Evolutionary conservation across 2,329 filamentous ascomycete species (phyloP).

Genomic region (Sporothrix humicola): DNA sequence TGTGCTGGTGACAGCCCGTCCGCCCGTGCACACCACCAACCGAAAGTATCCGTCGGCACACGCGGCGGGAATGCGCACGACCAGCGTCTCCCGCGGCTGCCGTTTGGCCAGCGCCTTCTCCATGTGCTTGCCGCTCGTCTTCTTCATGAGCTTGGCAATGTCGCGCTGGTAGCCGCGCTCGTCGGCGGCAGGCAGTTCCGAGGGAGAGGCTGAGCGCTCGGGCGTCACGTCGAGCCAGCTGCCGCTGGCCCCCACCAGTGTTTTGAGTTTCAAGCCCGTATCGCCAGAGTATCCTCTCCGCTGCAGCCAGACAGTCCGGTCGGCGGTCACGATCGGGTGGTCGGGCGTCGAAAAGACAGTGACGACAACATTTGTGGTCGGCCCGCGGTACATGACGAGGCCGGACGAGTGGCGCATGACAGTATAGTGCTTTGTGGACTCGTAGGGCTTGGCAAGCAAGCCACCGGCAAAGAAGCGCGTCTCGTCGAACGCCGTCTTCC

Average conservation of each 20-base stretch:
- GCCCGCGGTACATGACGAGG: constrained; percentile 69
- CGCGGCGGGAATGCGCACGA: constrained; percentile 67
- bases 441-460: constrained; percentile 65
- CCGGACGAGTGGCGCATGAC: constrained; percentile 70
- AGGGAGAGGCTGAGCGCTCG: constrained; percentile 49
- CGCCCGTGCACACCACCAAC: constrained; percentile 64
- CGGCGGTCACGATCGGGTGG: constrained; percentile 56
- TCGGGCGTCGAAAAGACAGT: constrained; percentile 65
- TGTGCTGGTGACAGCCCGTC: constrained; percentile 35
- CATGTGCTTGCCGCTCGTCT: constrained; percentile 48
- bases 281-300: constrained; percentile 71
- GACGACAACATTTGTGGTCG: constrained; percentile 66
- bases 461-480: constrained; percentile 70
- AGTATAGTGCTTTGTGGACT: constrained; percentile 69
- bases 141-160: constrained; percentile 66
- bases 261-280: constrained; percentile 69
- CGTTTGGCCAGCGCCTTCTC: constrained; percentile 54
- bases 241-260: constrained; percentile 62
- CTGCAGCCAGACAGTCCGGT: constrained; percentile 70
- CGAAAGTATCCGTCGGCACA: constrained; percentile 72
- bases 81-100: constrained; percentile 63
- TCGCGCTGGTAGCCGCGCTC: constrained; percentile 73
- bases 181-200: constrained; percentile 60
- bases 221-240: constrained; percentile 74
- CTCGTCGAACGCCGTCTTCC: constrained; percentile 54